Evolutionary conservation across 805 yeast genomes (phyloP).

Genomic region (Saturnispora galanensis): DNA sequence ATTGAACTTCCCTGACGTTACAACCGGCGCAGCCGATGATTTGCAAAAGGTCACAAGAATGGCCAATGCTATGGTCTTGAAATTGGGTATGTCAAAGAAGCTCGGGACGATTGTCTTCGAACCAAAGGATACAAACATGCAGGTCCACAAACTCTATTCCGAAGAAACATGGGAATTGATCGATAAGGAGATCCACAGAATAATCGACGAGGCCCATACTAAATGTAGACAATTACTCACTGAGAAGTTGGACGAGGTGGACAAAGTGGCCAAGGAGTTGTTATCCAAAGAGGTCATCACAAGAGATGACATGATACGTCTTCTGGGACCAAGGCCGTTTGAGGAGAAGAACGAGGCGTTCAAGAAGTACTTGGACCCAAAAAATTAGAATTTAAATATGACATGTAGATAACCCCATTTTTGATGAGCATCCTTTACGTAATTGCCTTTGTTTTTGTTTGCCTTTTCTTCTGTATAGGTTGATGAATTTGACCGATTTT

Average conservation of each 20-base stretch:
- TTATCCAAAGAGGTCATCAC: slow-evolving; percentile 82
- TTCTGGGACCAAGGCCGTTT: slow-evolving; percentile 88
- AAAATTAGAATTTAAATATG: not conserved
- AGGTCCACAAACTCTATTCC: slow-evolving; percentile 64
- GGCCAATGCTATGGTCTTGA: slow-evolving; percentile 88
- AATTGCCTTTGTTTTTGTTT: not conserved
- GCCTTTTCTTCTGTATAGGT: not conserved
- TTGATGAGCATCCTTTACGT: not conserved
- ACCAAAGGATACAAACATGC: slow-evolving; percentile 46
- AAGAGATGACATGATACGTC: slow-evolving; percentile 84
- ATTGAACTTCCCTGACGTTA: slow-evolving; percentile 80
- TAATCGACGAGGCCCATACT: slow-evolving; percentile 66
- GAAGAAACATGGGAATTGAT: slow-evolving; percentile 76
- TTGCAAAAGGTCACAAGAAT: slow-evolving; percentile 91
- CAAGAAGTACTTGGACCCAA: slow-evolving; percentile 48
- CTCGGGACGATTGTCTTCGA: slow-evolving; percentile 81
- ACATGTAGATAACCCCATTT: not conserved
- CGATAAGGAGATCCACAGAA: slow-evolving; percentile 73
- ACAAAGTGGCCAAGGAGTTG: slow-evolving; percentile 77
- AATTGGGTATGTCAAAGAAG: slow-evolving; percentile 82
- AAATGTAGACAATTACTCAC: slow-evolving; percentile 59
- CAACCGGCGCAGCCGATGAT: slow-evolving; percentile 95
- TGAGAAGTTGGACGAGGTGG: slow-evolving; percentile 68
- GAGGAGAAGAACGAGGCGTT: slow-evolving; percentile 86
- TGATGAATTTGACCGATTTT: slow-evolving; percentile 18